Conservation (phyloP, 345 rosid genomes). For the Sisymbrium altissimum region DNA sequence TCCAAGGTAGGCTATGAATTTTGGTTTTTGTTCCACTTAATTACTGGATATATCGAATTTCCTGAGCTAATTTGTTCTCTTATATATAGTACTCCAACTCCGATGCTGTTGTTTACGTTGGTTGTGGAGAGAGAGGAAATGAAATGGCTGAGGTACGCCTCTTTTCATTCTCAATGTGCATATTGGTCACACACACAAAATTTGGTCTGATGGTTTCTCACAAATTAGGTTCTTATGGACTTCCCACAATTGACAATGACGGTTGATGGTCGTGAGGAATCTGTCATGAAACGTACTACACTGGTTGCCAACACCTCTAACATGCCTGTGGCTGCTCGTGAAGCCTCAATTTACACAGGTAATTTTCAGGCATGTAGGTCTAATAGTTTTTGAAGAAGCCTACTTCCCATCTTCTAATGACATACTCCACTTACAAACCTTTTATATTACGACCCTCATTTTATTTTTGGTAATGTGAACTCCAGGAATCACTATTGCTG, state of each 20-base stretch:
- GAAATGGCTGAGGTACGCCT: constrained; percentile 96
- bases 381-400: constrained; percentile 6
- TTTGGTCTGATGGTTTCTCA: constrained; percentile 14
- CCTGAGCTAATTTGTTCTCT: constrained; percentile 18
- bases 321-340: constrained; percentile 99
- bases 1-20: constrained; percentile 64
- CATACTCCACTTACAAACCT: neutral
- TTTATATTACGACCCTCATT: neutral
- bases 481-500: constrained; percentile 97
- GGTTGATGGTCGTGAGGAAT: constrained; percentile 99
- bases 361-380: constrained; percentile 16
- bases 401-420: neutral
- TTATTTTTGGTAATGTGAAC: neutral
- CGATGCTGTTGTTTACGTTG: constrained; percentile 96
- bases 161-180: constrained; percentile 11
- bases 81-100: constrained; percentile 90
- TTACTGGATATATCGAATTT: neutral
- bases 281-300: constrained; percentile 99
- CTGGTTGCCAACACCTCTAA: constrained; percentile 99
- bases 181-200: neutral
- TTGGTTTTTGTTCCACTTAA: neutral
- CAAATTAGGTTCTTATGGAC: constrained; percentile 93
- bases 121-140: constrained; percentile 99
- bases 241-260: constrained; percentile 99
- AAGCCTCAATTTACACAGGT: constrained; percentile 99